Evolutionary conservation across 306 rosid genomes (phyloP), one percentile per base, ranked within the genome.

Genomic region (Herpetospermum pedunculosum): DNA sequence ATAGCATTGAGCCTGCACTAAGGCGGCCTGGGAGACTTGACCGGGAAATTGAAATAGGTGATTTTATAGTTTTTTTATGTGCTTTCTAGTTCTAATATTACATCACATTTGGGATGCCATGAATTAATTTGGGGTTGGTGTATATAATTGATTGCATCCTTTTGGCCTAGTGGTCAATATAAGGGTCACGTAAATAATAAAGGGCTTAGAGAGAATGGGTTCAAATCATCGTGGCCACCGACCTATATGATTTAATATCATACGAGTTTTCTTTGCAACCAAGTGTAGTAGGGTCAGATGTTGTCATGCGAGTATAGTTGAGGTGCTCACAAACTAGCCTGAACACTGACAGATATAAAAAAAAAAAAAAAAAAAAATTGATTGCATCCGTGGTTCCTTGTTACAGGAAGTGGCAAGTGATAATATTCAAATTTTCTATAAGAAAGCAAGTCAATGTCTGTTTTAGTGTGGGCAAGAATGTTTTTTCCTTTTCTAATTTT

Each of bases 21-120:
- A 89, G 97, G 84, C 88, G 96, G 34, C 94, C 97, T 35, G 97
- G 98, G 75, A 91, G 96, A 77, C 88, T 93, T 79, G 98, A 87
- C 85, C 84, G 81, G 81, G 98, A 90, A 83, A 90, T 92, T 86
- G 97, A 92, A 84, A 87, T 92, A 75, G 93, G 98, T 92, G 79
- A 77, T 76, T 10, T 65, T 59, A 34, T 70, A 28, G 13, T 75
- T 77, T 64, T 48, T 28, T 21, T 21, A 15, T 19, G 29, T 68
- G 38, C 37, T 68, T 68, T 68, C 73, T 18, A 14, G 4, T 43
- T 25, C 23, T 43, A 29, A 44, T 43, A 40, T 3, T 43, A 65
- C 38, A 68, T 23, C 23, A 41, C 15, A 43, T 67, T 25, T 67
- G 8, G 4, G 18, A 12, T 43, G 46, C 21, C 37, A 41, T 65